A percentile compares a stretch with the other conserved stretches of the same genome.
Evolutionary conservation across 1,284 basidiomycete species (phyloP).

Genomic region (Cutaneotrichosporon sp.): DNA sequence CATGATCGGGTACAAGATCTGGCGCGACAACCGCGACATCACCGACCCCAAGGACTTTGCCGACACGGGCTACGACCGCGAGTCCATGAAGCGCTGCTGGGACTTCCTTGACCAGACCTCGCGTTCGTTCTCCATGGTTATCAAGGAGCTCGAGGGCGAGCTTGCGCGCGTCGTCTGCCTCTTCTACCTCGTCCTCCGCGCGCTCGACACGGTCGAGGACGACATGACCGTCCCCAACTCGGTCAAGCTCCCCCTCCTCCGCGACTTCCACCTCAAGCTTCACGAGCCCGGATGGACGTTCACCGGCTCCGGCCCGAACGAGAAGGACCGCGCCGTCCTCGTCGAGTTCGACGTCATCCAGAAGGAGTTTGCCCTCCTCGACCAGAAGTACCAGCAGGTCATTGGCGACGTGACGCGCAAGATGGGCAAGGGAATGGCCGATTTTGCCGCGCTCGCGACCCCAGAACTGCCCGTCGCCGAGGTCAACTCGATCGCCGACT

Average conservation of each 20-base stretch:
- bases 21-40: slow-evolving; percentile 78
- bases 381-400: slow-evolving; percentile 71
- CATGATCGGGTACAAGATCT: slow-evolving; percentile 75
- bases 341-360: slow-evolving; percentile 84
- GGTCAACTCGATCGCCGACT: slow-evolving; percentile 75
- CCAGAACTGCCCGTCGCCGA: slow-evolving; percentile 66
- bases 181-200: slow-evolving; percentile 93
- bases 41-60: slow-evolving; percentile 67
- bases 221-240: slow-evolving; percentile 94
- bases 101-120: slow-evolving; percentile 84
- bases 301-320: slow-evolving; percentile 75
- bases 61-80: slow-evolving; percentile 78
- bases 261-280: slow-evolving; percentile 79
- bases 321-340: slow-evolving; percentile 87
- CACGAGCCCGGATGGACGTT: slow-evolving; percentile 87
- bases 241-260: slow-evolving; percentile 82
- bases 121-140: slow-evolving; percentile 88
- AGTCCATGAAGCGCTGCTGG: slow-evolving; percentile 89
- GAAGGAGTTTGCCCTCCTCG: slow-evolving; percentile 73
- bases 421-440: slow-evolving; percentile 96
- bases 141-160: slow-evolving; percentile 96
- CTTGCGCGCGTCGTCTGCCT: slow-evolving; percentile 88
- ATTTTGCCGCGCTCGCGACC: slow-evolving; percentile 82
- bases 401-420: slow-evolving; percentile 80
- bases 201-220: slow-evolving; percentile 94